Base-by-base conservation (phyloP, 2,329 filamentous ascomycete genomes). In the Monilinia vaccinii-corymbosi region DNA sequence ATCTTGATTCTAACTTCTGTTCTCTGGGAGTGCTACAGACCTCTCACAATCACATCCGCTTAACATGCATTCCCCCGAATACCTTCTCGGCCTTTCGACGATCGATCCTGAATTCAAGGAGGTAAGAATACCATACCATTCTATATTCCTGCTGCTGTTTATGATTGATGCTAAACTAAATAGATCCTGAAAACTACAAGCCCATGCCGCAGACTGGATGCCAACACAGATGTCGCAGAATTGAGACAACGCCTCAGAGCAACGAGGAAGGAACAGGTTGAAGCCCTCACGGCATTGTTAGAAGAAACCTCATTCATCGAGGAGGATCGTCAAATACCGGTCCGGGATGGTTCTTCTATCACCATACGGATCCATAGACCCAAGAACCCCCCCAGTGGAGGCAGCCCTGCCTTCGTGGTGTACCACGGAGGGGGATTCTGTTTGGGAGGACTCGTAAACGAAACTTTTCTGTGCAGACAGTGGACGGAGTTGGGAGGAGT, bases 361-460 rank as follows among this genome's bases (percentile, higher is more conserved):
- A 34, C 52, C n/a, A 55, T 66, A 2, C 59, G 66, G 13, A 64
- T 69, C 13, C 64, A 69, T 48, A 62, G 60, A 34, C 68, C 67
- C 2, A 63, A 60, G 14, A 44, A 16, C 34, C 38, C 49, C 11
- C 60, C 65, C 7, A 44, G 52, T 16, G 65, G 65, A 50, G 65
- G 65, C 14, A 61, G 67, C 52, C 73, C 72, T 8, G 56, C 73
- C 18, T 65, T 74, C 31, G 71, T 75, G 14, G 66, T 67, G 61
- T 73, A 67, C 32, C 73, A 74, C 55, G 73, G 73, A 14, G 73
- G 73, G 16, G 73, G 68, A 0, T 74, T 70, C 63, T 66, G 64
- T 47, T 66, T 74, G 48, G 73, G 73, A 0, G 70, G 69, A 14
- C 51, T 72, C n/a, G 65, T 71, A 61, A 68, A 69, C n/a, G 71